Percentiles rank a stretch among this genome's conserved stretches.
Evolutionary conservation across 495 filamentous ascomycete species (phyloP).

Genomic region (Penicillium desertorum): DNA sequence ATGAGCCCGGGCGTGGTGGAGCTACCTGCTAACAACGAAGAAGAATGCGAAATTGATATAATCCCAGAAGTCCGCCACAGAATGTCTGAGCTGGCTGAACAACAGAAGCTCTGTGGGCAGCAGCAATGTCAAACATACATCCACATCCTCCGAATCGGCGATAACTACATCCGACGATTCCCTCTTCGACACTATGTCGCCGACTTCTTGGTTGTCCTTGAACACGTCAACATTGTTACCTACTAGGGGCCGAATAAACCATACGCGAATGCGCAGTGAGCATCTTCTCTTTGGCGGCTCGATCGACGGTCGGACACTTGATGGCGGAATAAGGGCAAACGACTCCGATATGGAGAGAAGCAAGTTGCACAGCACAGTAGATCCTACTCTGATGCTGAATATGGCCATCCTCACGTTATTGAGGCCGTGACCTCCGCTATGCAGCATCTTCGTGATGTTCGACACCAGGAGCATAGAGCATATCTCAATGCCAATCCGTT

Average conservation of each 20-base stretch:
- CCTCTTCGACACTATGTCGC: conserved; percentile 1
- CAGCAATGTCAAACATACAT: conserved; percentile 9
- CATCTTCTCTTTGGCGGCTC: conserved; percentile 8
- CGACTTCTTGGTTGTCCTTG: conserved; percentile 12
- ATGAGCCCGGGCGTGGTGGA: conserved; percentile 2
- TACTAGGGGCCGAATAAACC: not conserved
- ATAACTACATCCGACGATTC: conserved; percentile 26
- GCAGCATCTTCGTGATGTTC: conserved; percentile 32
- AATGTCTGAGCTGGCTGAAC: not conserved
- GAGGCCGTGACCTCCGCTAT: conserved; percentile 33
- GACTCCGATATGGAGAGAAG: conserved; percentile 4
- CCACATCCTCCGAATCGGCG: conserved; percentile 25
- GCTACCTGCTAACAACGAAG: conserved; percentile 6
- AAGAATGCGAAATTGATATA: not conserved
- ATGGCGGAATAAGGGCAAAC: conserved; percentile 10
- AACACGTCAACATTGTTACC: conserved; percentile 6
- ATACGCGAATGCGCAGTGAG: conserved; percentile 5
- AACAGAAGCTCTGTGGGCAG: not conserved
- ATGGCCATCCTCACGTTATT: conserved; percentile 20
- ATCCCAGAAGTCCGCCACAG: not conserved
- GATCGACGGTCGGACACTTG: conserved; percentile 11
- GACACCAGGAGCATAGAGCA: conserved; percentile 36
- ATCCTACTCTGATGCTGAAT: conserved; percentile 4
- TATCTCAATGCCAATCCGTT: conserved; percentile 30
- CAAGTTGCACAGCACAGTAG: conserved; percentile 6